Conservation (phyloP, 805 yeast genomes). For the Cyberlindnera amylophila region DNA sequence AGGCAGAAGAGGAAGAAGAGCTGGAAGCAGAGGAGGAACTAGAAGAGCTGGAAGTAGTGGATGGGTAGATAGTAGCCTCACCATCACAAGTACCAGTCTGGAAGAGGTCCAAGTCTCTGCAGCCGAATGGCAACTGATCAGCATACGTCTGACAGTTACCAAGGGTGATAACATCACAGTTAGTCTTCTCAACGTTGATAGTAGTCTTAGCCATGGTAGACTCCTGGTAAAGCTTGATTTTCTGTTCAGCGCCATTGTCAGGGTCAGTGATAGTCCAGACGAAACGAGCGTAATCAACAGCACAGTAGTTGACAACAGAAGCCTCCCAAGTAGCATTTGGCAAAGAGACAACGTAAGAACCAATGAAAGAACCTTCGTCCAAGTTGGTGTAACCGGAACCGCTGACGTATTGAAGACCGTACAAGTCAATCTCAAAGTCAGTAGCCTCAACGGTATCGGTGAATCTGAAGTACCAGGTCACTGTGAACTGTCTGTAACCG, state of each 20-base stretch:
- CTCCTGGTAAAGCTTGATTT: conserved; percentile 12
- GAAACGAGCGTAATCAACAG: conserved; percentile 15
- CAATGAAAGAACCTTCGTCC: conserved; percentile 15
- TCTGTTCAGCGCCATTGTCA: conserved; percentile 1
- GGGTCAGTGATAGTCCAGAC: conserved; percentile 1
- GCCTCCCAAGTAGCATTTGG: conserved; percentile 4
- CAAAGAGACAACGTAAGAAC: conserved; percentile 8
- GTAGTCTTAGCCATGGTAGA: not conserved
- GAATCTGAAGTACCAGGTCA: conserved; percentile 19
- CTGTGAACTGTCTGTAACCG: conserved; percentile 9
- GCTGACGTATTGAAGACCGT: conserved; percentile 6
- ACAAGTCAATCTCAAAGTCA: conserved; percentile 6
- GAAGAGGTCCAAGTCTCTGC: conserved; percentile 7
- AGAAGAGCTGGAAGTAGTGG: not conserved
- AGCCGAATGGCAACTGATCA: conserved; percentile 7
- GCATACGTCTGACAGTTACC: conserved; percentile 8
- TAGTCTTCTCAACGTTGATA: not conserved
- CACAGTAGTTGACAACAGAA: conserved; percentile 6
- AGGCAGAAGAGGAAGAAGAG: not conserved
- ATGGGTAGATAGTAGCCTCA: not conserved
- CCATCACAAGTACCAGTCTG: not conserved
- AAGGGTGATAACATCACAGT: conserved; percentile 8
- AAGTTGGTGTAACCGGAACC: conserved; percentile 17
- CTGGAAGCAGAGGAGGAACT: not conserved
- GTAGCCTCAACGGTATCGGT: conserved; percentile 9